Evolutionary conservation across 2,329 filamentous ascomycete genomes (phyloP), one percentile per base, ranked within the genome.

Genomic region (Epichloe uncinata): DNA sequence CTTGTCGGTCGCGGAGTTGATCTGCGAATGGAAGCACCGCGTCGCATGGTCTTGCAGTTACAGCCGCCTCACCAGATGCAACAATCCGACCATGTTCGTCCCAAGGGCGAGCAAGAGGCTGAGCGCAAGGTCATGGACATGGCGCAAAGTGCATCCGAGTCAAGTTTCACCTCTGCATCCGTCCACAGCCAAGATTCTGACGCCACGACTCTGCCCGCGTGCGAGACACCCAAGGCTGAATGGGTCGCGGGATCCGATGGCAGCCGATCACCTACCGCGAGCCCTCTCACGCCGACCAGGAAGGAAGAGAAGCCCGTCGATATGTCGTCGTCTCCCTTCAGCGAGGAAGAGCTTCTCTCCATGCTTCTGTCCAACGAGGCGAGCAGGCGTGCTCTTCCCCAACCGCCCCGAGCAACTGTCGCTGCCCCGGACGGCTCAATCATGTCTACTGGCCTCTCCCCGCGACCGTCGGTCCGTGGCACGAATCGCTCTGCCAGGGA

Each of bases 281-380:
- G 53, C 20, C 53, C 50, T 12, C 18, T 35, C 42, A 50, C 54
- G 2, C 49, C 52, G 1, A 48, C 12, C 22, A 48, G 36, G 34
- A 12, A 26, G 5, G 50, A 44, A 34, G 18, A 34, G 9, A 44
- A 41, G 33, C 47, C 37, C 5, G 50, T 51, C 15, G 56, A 56
- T 7, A 49, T 58, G 33, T 57, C 60, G 6, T 64, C 64, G 0
- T 63, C 63, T 34, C 60, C 64, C 1, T 66, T 61, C 40, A 61
- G 61, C 42, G 65, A 67, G 46, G 54, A 60, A 4, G 64, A 68
- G 5, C 59, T 68, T 46, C 34, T 67, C 20, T 58, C 59, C 2
- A 53, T 68, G 16, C 52, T 67, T 6, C 50, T 66, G 37, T 55
- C 58, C 0, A 57, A 51, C 34, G 50, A 57, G 2, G 48, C 50